Percentiles rank a stretch among this genome's conserved stretches.
phyloP scores from a whole-genome alignment of 1,284 basidiomycete species.

The Cryptococcus sp. region DNA sequence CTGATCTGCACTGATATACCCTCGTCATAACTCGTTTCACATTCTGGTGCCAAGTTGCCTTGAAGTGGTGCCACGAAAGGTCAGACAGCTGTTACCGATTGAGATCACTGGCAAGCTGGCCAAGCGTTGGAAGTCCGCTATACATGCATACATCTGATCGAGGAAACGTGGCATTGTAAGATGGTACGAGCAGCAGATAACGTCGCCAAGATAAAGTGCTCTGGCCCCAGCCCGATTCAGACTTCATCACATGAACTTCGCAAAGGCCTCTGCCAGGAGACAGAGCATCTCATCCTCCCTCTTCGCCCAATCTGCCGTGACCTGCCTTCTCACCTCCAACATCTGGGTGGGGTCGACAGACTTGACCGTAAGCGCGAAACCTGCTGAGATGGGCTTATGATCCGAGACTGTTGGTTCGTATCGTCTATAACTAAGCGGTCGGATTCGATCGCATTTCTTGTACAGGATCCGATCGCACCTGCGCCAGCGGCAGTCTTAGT shows the following conservation, averaged over 20 bases:
- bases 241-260: slow-evolving; percentile 33
- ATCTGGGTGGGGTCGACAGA: slow-evolving; percentile 64
- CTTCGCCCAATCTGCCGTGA: slow-evolving; percentile 63
- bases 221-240: too few relatives aligned
- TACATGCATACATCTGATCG: too few relatives aligned
- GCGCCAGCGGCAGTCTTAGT: background rate
- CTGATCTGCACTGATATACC: too few relatives aligned
- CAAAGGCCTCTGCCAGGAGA: slow-evolving; percentile 23
- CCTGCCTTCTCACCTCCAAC: slow-evolving; percentile 60
- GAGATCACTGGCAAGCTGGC: too few relatives aligned
- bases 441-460: slow-evolving; percentile 65
- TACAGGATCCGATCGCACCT: slow-evolving; percentile 87
- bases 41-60: too few relatives aligned
- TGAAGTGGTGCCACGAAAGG: too few relatives aligned
- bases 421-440: slow-evolving; percentile 67
- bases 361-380: slow-evolving; percentile 72
- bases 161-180: too few relatives aligned
- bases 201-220: too few relatives aligned
- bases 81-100: too few relatives aligned
- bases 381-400: slow-evolving; percentile 83
- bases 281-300: slow-evolving; percentile 61
- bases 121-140: too few relatives aligned
- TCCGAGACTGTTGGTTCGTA: slow-evolving; percentile 84
- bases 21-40: too few relatives aligned
- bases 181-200: too few relatives aligned